Conservation (phyloP, 2,329 filamentous ascomycete genomes). For the Arthroderma uncinatum region DNA sequence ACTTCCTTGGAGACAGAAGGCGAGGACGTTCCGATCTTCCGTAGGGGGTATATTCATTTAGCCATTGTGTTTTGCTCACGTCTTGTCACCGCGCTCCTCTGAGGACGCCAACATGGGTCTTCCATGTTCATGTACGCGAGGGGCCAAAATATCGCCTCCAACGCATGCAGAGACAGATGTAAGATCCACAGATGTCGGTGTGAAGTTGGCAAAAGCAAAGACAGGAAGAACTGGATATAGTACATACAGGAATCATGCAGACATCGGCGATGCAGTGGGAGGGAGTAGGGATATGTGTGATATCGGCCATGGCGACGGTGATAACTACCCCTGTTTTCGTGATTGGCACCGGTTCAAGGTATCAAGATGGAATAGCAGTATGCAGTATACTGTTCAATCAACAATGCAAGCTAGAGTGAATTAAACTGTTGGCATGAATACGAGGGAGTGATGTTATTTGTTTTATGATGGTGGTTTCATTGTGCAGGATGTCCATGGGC, state of each 20-base stretch:
- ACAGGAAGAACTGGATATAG: neutral
- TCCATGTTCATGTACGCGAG: neutral
- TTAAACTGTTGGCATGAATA: neutral
- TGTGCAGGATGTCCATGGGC: too few relatives aligned
- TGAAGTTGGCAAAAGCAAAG: slow-evolving; percentile 1
- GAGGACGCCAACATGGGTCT: neutral
- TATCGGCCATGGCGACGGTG: neutral
- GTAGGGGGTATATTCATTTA: neutral
- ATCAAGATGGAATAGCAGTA: neutral
- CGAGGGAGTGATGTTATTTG: neutral
- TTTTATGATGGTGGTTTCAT: neutral
- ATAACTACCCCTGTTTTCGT: neutral
- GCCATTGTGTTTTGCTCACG: neutral
- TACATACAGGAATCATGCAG: slow-evolving; percentile 67
- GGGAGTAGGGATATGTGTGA: slow-evolving; percentile 45
- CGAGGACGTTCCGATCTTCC: slow-evolving; percentile 64
- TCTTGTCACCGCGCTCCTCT: neutral
- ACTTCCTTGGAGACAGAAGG: slow-evolving; percentile 72
- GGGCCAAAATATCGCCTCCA: neutral
- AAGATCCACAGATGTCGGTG: neutral
- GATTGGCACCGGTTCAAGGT: neutral
- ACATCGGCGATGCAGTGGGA: slow-evolving; percentile 75
- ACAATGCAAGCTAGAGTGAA: neutral
- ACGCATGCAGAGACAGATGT: neutral
- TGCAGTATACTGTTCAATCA: neutral